Percentiles rank a stretch among this genome's conserved stretches.
Evolutionary conservation across 202 grass and related monocot species (phyloP).

Genomic region (Bolboschoenoplectus hybrid): DNA sequence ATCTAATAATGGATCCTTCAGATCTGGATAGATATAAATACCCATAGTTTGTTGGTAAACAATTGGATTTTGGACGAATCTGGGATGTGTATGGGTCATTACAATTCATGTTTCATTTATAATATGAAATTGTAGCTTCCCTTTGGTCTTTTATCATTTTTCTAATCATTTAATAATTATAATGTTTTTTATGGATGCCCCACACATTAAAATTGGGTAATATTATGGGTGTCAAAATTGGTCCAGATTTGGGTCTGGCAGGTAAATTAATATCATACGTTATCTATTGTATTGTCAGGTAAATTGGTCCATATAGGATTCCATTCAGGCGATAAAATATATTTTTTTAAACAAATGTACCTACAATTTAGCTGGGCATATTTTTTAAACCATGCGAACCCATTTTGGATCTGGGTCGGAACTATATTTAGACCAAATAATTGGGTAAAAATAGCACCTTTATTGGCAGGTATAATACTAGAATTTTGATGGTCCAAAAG

Average conservation of each 20-base stretch:
- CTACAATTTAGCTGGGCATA: no score
- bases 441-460: not conserved
- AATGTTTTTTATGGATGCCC: no score
- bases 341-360: no score
- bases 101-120: not conserved
- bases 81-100: not conserved
- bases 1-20: constrained; percentile 2
- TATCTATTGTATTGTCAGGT: no score
- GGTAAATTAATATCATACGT: no score
- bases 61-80: not conserved
- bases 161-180: no score
- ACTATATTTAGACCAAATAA: not conserved
- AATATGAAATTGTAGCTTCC: not conserved
- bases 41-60: not conserved
- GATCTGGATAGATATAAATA: not conserved
- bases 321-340: no score
- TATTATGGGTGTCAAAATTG: no score
- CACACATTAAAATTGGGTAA: no score
- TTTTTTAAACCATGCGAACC: not conserved
- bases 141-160: not conserved
- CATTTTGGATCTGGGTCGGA: not conserved
- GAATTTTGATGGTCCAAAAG: not conserved
- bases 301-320: no score
- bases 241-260: no score
- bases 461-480: not conserved